A percentile compares a stretch with the other conserved stretches of the same genome.
These are phyloP conservation scores for Sclerotinia sclerotiorum DNA, from an alignment of 2,329 filamentous ascomycete genomes.

Conservation along the genomic window DNA sequence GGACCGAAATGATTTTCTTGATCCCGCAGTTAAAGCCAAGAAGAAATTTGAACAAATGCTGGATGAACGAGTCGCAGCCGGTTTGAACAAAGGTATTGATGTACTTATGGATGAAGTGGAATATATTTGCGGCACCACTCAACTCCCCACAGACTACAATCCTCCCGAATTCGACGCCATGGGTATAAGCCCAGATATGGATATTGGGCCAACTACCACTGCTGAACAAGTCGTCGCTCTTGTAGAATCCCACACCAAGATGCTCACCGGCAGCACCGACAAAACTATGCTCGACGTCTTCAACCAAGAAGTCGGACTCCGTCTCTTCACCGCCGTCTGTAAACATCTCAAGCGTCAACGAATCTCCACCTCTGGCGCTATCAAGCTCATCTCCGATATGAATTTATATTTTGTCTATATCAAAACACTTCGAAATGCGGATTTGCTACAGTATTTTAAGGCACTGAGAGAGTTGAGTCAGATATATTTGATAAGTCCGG, in stretches of 20 bases:
- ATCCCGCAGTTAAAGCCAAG: constrained; percentile 89
- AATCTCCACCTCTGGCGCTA: constrained; percentile 82
- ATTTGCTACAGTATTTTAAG: constrained; percentile 85
- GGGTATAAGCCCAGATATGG: constrained; percentile 42
- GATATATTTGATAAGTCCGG: constrained; percentile 87
- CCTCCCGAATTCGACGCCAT: constrained; percentile 48
- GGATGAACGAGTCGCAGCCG: constrained; percentile 92
- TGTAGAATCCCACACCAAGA: constrained; percentile 83
- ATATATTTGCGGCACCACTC: constrained; percentile 86
- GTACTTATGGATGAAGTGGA: constrained; percentile 98
- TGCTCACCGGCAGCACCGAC: constrained; percentile 92
- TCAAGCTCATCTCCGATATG: constrained; percentile 95
- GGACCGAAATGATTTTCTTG: constrained; percentile 91
- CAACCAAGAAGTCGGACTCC: constrained; percentile 93
- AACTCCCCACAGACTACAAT: constrained; percentile 87
- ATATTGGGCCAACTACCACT: constrained; percentile 75
- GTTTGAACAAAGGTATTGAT: constrained; percentile 95
- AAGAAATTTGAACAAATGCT: constrained; percentile 99
- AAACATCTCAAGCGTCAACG: constrained; percentile 98
- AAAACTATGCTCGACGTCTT: constrained; percentile 99
- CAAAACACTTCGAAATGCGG: constrained; percentile 74
- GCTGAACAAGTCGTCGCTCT: constrained; percentile 80
- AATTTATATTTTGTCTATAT: constrained; percentile 90
- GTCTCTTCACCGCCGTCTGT: constrained; percentile 87
- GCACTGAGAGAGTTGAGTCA: constrained; percentile 90